Conservation (phyloP, 2,329 filamentous ascomycete species). For the Tolypocladium tundrense region DNA sequence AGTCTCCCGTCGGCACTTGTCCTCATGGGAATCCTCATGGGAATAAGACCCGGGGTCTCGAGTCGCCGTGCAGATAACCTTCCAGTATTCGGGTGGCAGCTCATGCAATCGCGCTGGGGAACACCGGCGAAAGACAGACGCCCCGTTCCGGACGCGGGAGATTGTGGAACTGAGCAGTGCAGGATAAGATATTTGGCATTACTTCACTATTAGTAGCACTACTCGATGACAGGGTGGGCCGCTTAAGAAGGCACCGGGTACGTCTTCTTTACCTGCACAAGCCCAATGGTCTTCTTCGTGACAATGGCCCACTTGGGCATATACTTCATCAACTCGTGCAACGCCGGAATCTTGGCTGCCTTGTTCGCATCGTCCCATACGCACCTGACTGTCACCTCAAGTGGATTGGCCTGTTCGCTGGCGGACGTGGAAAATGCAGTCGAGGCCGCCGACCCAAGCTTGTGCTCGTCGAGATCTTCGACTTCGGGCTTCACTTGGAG, state of each 20-base stretch:
- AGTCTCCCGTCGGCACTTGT: neutral
- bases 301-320: conserved; percentile 71
- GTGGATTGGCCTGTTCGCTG: conserved; percentile 7
- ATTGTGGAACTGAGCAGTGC: neutral
- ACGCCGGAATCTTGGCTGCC: conserved; percentile 62
- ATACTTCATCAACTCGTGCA: conserved; percentile 69
- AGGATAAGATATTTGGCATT: neutral
- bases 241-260: conserved; percentile 41
- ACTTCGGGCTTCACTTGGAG: neutral
- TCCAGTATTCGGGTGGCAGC: neutral
- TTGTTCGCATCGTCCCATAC: conserved; percentile 81
- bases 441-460: conserved; percentile 1
- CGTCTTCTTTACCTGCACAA: conserved; percentile 69
- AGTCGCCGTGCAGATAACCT: neutral
- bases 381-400: conserved; percentile 63
- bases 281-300: conserved; percentile 63
- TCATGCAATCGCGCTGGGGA: neutral
- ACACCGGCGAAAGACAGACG: neutral
- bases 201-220: neutral
- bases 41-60: neutral
- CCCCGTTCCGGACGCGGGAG: neutral
- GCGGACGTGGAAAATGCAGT: neutral
- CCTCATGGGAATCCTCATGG: neutral
- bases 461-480: conserved; percentile 4
- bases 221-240: neutral